phyloP scores from a whole-genome alignment of 1,284 basidiomycete species.

The Mycosarcoma mackinlayi region DNA sequence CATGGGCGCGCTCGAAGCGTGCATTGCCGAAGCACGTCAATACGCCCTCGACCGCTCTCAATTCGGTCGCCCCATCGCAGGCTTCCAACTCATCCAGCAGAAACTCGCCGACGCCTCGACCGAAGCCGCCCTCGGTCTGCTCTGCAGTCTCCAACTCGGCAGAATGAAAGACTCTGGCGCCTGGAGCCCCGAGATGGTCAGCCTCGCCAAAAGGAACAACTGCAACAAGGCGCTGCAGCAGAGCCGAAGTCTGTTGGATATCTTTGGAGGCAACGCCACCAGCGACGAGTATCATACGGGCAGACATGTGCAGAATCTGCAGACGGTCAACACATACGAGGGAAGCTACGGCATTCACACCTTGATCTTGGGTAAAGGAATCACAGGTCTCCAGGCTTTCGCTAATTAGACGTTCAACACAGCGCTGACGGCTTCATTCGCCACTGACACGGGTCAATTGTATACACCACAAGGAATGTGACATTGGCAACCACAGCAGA shows the following conservation, averaged over 20 bases:
- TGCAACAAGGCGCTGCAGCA: conserved; percentile 81
- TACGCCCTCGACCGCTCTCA: conserved; percentile 88
- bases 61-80: conserved; percentile 87
- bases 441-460: not conserved
- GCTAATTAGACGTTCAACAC: conserved; percentile 40
- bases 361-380: conserved; percentile 87
- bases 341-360: conserved; percentile 68
- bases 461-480: not conserved
- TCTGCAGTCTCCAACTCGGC: conserved; percentile 79
- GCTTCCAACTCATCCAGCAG: conserved; percentile 92
- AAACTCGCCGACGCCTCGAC: conserved; percentile 93
- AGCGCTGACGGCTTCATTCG: too few species aligned
- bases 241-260: conserved; percentile 73
- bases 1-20: conserved; percentile 81
- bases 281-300: conserved; percentile 57
- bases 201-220: conserved; percentile 93
- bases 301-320: conserved; percentile 58
- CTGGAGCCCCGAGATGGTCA: conserved; percentile 85
- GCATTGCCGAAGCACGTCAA: conserved; percentile 79
- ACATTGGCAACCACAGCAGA: too few species aligned
- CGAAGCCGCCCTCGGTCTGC: conserved; percentile 83
- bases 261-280: conserved; percentile 70
- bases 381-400: conserved; percentile 87
- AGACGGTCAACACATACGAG: conserved; percentile 64
- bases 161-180: conserved; percentile 84